Conservation (phyloP, 805 yeast species). For the Metschnikowia reukaufii region DNA sequence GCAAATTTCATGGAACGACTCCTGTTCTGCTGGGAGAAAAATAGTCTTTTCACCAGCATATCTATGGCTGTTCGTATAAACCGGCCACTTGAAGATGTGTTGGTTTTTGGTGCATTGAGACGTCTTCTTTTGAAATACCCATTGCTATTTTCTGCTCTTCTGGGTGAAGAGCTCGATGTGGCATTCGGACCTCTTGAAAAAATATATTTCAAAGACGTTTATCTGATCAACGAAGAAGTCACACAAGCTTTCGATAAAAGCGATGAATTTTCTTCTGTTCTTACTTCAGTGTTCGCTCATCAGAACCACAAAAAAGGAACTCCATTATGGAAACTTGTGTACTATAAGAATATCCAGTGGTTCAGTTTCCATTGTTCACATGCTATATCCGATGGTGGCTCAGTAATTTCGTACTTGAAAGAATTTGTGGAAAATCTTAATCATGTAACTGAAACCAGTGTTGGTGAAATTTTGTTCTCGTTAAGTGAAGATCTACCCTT, state of each 20-base stretch:
- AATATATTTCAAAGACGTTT: conserved; percentile 7
- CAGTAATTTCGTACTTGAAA: conserved; percentile 7
- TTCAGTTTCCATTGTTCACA: conserved; percentile 8
- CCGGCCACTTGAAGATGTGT: background rate
- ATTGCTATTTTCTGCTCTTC: conserved; percentile 4
- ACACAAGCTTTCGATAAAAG: background rate
- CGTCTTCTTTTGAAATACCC: conserved; percentile 9
- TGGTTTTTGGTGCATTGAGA: conserved; percentile 4
- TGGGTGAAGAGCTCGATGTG: conserved; percentile 3
- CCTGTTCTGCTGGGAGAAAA: conserved; percentile 3
- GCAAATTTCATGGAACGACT: conserved; percentile 6
- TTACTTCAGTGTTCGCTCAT: conserved; percentile 1
- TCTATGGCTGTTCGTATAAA: conserved; percentile 4
- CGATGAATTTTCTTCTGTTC: background rate
- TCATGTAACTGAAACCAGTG: background rate
- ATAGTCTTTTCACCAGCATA: conserved; percentile 2
- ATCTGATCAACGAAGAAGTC: background rate
- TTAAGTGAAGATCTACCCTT: conserved; percentile 5
- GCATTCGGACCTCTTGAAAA: conserved; percentile 2
- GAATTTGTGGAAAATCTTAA: conserved; percentile 9
- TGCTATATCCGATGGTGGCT: conserved; percentile 8
- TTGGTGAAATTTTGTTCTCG: background rate
- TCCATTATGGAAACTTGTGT: conserved; percentile 7
- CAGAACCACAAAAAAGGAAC: background rate
- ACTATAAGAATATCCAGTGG: conserved; percentile 2